These are phyloP conservation scores for Asterochloris sp. DNA, from an alignment of 139 green algal genomes.

Conservation along the genomic window DNA sequence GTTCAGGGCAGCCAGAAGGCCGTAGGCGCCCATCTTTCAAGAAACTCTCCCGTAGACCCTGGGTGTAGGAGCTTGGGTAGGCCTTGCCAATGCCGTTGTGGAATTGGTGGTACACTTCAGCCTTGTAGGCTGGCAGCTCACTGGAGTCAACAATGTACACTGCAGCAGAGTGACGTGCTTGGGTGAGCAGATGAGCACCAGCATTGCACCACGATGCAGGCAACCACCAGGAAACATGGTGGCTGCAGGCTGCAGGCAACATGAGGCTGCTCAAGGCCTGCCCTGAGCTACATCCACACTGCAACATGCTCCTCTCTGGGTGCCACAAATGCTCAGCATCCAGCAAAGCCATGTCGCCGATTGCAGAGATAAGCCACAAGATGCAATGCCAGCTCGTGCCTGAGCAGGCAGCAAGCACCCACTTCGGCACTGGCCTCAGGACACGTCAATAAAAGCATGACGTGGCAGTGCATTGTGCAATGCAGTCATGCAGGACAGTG, in stretches of 20 bases:
- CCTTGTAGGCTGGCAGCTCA: constrained; percentile 70
- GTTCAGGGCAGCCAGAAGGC: constrained; percentile 67
- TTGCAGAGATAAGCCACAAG: no score
- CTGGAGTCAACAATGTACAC: constrained; percentile 55
- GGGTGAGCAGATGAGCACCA: background rate
- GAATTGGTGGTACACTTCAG: constrained; percentile 90
- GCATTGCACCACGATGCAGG: background rate
- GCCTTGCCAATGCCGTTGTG: constrained; percentile 65
- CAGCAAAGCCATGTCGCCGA: no score
- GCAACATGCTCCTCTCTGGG: no score
- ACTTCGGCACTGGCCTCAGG: no score
- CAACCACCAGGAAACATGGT: background rate
- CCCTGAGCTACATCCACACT: background rate
- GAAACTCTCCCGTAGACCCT: constrained; percentile 41
- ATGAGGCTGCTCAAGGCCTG: background rate
- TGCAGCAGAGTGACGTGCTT: constrained; percentile 41
- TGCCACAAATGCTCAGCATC: no score
- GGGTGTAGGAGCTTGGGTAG: constrained; percentile 52
- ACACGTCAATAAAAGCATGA: no score
- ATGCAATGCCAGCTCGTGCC: no score
- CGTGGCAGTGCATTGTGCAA: no score
- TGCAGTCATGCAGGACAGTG: no score
- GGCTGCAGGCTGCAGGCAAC: no score
- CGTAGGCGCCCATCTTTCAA: constrained; percentile 35
- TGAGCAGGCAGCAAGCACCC: no score